Conservation (phyloP, 352 stramenopile species). For the Thraustochytrium striatum region DNA sequence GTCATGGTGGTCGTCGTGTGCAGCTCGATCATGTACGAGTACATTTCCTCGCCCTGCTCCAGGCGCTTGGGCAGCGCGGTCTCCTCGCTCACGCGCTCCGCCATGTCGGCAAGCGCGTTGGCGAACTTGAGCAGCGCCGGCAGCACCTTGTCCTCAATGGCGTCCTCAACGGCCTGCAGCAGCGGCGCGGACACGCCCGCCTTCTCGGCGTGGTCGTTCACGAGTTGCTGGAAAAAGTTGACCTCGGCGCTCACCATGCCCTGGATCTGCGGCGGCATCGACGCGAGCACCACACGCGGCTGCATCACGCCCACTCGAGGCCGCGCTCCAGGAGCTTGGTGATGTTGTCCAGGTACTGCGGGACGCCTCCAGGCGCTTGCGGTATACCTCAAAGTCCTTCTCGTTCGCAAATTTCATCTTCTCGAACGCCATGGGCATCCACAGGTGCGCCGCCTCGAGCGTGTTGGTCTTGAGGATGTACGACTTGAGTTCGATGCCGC, state of each 20-base stretch:
- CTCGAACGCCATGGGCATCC: background rate
- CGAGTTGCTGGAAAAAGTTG: background rate
- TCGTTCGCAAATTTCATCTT: background rate
- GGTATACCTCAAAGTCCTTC: background rate
- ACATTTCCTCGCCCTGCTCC: slow-evolving; percentile 55
- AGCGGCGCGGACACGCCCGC: background rate
- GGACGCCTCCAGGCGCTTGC: background rate
- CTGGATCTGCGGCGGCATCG: background rate
- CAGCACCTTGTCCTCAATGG: background rate
- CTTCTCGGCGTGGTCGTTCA: background rate
- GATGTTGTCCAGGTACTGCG: background rate
- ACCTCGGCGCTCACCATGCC: background rate
- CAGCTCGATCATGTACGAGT: slow-evolving; percentile 55
- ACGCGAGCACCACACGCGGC: background rate
- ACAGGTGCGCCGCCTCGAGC: background rate
- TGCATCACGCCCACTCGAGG: background rate
- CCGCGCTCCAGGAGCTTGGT: background rate
- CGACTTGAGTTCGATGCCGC: background rate
- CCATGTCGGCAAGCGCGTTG: slow-evolving; percentile 56
- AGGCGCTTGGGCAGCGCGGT: slow-evolving; percentile 54
- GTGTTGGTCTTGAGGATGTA: background rate
- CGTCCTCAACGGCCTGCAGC: background rate
- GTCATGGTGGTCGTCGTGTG: slow-evolving; percentile 58
- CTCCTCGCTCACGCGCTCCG: slow-evolving; percentile 54
- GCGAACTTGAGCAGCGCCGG: slow-evolving; percentile 9